phyloP scores from a whole-genome alignment of 441 rosid species.

The Euphorbia schlechtendalii region DNA sequence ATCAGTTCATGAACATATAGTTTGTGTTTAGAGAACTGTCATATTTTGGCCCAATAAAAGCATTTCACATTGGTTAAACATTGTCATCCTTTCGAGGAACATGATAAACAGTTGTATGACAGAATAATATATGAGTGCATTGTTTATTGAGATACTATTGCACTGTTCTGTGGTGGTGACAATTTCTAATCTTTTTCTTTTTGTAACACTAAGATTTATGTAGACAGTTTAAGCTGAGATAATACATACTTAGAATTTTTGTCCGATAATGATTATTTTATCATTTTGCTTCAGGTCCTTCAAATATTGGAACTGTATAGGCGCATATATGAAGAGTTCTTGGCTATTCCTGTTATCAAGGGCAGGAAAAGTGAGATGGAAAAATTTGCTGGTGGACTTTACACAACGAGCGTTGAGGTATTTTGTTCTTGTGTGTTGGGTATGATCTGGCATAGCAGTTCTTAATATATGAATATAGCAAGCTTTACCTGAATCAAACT shows the following conservation, averaged over 20 bases:
- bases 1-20: neutral
- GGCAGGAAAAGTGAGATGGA: slow-evolving; percentile 95
- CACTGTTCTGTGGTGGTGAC: too few relatives aligned
- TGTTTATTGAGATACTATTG: neutral
- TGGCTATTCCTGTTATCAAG: slow-evolving; percentile 87
- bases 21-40: neutral
- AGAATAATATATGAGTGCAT: neutral
- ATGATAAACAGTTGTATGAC: neutral
- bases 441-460: neutral
- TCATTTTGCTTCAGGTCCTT: slow-evolving; percentile 55
- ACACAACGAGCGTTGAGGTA: slow-evolving; percentile 97
- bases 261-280: neutral
- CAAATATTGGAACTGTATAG: slow-evolving; percentile 85
- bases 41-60: neutral
- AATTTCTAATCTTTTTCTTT: too few relatives aligned
- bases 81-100: neutral
- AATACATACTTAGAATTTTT: neutral
- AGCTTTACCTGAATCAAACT: slow-evolving; percentile 12
- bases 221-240: neutral
- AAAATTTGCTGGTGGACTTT: slow-evolving; percentile 98
- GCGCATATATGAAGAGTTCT: slow-evolving; percentile 82
- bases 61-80: neutral
- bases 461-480: neutral
- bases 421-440: neutral
- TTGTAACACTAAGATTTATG: neutral